A percentile compares a stretch with the other conserved stretches of the same genome.
phyloP scores from a whole-genome alignment of 2,329 filamentous ascomycete genomes.

The Fonsecaea monophora region DNA sequence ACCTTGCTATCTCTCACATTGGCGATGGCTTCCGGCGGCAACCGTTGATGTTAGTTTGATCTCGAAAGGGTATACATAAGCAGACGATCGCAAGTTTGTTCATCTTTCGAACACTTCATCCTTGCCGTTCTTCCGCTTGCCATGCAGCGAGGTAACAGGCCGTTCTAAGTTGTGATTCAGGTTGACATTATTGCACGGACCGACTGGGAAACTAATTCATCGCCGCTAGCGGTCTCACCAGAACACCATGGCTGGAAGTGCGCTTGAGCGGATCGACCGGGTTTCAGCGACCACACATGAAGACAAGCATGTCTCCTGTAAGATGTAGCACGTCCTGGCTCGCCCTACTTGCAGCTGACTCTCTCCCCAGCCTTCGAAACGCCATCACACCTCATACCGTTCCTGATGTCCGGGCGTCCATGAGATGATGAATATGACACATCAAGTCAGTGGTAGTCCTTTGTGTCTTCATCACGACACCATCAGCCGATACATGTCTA shows the following conservation, averaged over 20 bases:
- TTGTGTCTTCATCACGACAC: constrained; percentile 3
- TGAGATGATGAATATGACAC: background rate
- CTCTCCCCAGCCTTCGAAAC: background rate
- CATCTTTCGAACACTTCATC: background rate
- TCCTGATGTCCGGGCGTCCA: background rate
- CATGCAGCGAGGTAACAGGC: background rate
- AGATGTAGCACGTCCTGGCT: background rate
- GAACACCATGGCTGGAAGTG: background rate
- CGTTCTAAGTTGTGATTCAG: background rate
- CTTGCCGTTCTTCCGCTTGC: background rate
- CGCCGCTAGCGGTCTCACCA: background rate
- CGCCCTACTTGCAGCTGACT: background rate
- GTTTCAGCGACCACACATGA: background rate
- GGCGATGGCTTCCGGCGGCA: constrained; percentile 40
- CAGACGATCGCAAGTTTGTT: background rate
- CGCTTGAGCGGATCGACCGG: background rate
- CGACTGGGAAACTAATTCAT: background rate
- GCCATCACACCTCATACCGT: background rate
- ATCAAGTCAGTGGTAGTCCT: background rate
- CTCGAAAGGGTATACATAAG: background rate
- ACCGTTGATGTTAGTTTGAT: constrained; percentile 20
- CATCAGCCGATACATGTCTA: constrained; percentile 69
- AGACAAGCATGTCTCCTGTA: background rate
- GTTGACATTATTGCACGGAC: background rate
- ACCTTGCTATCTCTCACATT: constrained; percentile 39